phyloP scores from a whole-genome alignment of 768 basidiomycete genomes.

The Lentinula boryana region DNA sequence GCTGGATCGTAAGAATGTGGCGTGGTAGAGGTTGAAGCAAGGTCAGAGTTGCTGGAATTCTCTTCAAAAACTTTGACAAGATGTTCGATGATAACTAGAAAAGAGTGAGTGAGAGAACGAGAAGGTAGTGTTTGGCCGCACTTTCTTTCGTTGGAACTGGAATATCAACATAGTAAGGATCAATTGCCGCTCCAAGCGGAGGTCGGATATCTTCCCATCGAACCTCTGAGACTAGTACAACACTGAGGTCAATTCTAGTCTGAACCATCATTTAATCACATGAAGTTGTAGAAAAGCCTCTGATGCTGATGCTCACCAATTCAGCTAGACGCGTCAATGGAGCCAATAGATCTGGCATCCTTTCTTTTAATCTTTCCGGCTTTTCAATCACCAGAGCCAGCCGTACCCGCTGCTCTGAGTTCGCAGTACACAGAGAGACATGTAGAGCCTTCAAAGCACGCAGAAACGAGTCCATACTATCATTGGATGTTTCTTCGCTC shows the following conservation, averaged over 20 bases:
- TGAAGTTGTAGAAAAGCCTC: not conserved
- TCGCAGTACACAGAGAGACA: slow-evolving; percentile 19
- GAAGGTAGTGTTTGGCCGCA: slow-evolving; percentile 16
- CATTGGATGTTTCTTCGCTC: slow-evolving; percentile 38
- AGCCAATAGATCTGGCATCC: slow-evolving; percentile 58
- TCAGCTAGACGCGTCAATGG: slow-evolving; percentile 69
- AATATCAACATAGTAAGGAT: slow-evolving; percentile 65
- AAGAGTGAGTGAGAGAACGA: not conserved
- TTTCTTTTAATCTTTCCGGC: slow-evolving; percentile 61
- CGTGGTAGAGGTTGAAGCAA: slow-evolving; percentile 3
- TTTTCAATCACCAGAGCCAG: slow-evolving; percentile 61
- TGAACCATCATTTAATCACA: slow-evolving; percentile 18
- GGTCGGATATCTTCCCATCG: slow-evolving; percentile 74
- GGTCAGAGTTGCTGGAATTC: not conserved
- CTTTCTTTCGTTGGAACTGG: slow-evolving; percentile 51
- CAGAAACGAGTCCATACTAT: slow-evolving; percentile 63
- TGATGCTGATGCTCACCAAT: slow-evolving; percentile 39
- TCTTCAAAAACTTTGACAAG: not conserved
- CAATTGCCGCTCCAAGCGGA: slow-evolving; percentile 59
- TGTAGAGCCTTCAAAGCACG: slow-evolving; percentile 50
- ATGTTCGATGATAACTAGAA: slow-evolving; percentile 24
- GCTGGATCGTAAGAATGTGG: slow-evolving; percentile 44
- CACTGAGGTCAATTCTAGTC: slow-evolving; percentile 53
- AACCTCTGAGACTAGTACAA: slow-evolving; percentile 58
- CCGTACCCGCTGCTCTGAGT: slow-evolving; percentile 17